Conservation (phyloP, 2,329 filamentous ascomycete species). For the Hypoxylon sp. region DNA sequence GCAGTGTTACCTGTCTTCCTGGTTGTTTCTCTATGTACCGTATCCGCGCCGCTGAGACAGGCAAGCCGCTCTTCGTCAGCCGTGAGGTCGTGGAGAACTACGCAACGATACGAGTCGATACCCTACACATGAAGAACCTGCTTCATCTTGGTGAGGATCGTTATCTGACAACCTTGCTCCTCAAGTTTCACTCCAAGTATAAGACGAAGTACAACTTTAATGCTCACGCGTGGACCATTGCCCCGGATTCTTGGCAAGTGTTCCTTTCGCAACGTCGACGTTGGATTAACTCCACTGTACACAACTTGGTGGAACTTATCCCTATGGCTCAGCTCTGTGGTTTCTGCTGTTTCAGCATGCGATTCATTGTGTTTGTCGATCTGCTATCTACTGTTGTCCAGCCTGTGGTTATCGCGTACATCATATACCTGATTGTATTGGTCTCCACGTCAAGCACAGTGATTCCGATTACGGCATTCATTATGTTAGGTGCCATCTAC, state of each 20-base stretch:
- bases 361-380: slow-evolving; percentile 95
- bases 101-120: slow-evolving; percentile 93
- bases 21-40: slow-evolving; percentile 99
- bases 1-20: slow-evolving; percentile 94
- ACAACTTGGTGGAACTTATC: slow-evolving; percentile 96
- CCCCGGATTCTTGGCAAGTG: slow-evolving; percentile 90
- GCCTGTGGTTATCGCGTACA: slow-evolving; percentile 89
- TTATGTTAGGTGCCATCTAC: slow-evolving; percentile 94
- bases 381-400: slow-evolving; percentile 90
- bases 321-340: slow-evolving; percentile 93
- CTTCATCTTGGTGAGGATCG: slow-evolving; percentile 97
- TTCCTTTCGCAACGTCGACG: slow-evolving; percentile 98
- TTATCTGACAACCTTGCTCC: slow-evolving; percentile 91
- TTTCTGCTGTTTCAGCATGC: slow-evolving; percentile 99
- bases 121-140: slow-evolving; percentile 98
- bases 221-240: slow-evolving; percentile 96
- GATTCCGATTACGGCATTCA: slow-evolving; percentile 85
- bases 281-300: slow-evolving; percentile 99
- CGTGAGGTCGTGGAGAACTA: slow-evolving; percentile 89
- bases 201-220: slow-evolving; percentile 97
- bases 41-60: slow-evolving; percentile 90
- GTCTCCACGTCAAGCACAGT: slow-evolving; percentile 68
- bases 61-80: slow-evolving; percentile 96
- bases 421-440: slow-evolving; percentile 85
- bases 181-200: slow-evolving; percentile 92